Evolutionary conservation across 805 yeast genomes (phyloP), one percentile per base, ranked within the genome.

Genomic region (Metschnikowia dekortorum): DNA sequence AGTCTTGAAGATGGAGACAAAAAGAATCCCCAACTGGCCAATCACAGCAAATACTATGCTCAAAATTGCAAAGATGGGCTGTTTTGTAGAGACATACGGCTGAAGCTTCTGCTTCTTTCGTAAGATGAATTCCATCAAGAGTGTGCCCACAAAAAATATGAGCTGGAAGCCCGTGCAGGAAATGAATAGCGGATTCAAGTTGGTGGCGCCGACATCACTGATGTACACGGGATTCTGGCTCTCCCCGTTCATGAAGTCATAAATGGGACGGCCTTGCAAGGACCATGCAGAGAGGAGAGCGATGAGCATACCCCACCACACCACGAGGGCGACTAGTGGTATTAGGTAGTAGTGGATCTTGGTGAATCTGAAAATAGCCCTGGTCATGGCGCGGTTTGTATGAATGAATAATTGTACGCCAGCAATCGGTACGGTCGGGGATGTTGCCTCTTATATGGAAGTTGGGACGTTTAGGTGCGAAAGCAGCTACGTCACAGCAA

Each of bases 261-360:
- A 86, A 10, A 78, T 71, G 0, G 96, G 96, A 42, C 79, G 79
- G 1, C 96, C 97, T 61, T 88, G 89, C 3, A 73, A 77, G 2
- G 86, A 80, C 97, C 97, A 91, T 56, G 83, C 79, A 2, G 77
- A 65, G 55, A 91, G 62, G 79, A 92, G 71, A 5, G 96, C 88
- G 4, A 85, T 83, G 9, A 91, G 78, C 96, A 89, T 88, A 3
- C 87, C 96, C 82, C 90, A 87, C 97, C 97, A 91, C 13, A 83
- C 84, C 1, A 83, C 66, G 47, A 81, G 69, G 1, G 89, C 79
- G 2, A 83, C 60, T 39, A 89, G 67, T 3, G 97, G 97, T 35
- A 90, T 69, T 32, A 80, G 58, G 66, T 79, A 69, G 67, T 74
- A 70, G 69, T 81, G 69, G 52, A 72, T 54, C 69, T 80, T 64